Conservation (phyloP, 2,329 filamentous ascomycete genomes). For the Didymella glomerata region DNA sequence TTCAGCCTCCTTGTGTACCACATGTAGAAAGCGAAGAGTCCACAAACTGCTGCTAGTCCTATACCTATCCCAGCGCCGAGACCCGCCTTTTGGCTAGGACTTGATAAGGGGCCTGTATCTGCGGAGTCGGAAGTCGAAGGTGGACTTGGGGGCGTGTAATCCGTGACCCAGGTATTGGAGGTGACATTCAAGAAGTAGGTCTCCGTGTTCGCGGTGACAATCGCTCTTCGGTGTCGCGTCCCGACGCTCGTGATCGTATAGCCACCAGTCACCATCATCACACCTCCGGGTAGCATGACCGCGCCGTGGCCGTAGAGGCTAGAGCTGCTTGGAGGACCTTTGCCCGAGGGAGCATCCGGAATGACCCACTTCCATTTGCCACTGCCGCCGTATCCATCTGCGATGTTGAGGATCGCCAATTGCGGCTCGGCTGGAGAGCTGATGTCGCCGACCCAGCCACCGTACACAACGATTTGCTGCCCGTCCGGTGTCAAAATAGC, state of each 20-base stretch:
- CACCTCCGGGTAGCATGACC: constrained; percentile 66
- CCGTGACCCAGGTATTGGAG: constrained; percentile 65
- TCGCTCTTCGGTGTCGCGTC: constrained; percentile 50
- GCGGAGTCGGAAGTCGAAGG: constrained; percentile 22
- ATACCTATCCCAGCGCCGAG: constrained; percentile 56
- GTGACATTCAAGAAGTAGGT: constrained; percentile 69
- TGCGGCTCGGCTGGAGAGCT: constrained; percentile 81
- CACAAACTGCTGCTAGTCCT: constrained; percentile 54
- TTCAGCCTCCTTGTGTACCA: constrained; percentile 57
- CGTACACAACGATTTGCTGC: constrained; percentile 77
- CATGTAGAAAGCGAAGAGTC: constrained; percentile 56
- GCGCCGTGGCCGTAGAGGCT: constrained; percentile 70
- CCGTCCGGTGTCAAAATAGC: constrained; percentile 83
- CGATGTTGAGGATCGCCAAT: constrained; percentile 78
- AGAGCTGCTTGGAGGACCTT: constrained; percentile 53
- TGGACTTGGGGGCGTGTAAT: constrained; percentile 61
- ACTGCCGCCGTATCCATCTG: constrained; percentile 71
- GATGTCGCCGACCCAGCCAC: constrained; percentile 91
- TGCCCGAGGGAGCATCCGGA: constrained; percentile 59
- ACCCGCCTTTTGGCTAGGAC: constrained; percentile 56
- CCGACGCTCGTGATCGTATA: constrained; percentile 59
- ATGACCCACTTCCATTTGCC: constrained; percentile 75
- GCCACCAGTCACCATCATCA: constrained; percentile 70
- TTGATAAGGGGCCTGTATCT: constrained; percentile 50
- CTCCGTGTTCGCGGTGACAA: constrained; percentile 53